Evolutionary conservation across 1,284 basidiomycete species (phyloP).

Genomic region (Blastosporella zonata): DNA sequence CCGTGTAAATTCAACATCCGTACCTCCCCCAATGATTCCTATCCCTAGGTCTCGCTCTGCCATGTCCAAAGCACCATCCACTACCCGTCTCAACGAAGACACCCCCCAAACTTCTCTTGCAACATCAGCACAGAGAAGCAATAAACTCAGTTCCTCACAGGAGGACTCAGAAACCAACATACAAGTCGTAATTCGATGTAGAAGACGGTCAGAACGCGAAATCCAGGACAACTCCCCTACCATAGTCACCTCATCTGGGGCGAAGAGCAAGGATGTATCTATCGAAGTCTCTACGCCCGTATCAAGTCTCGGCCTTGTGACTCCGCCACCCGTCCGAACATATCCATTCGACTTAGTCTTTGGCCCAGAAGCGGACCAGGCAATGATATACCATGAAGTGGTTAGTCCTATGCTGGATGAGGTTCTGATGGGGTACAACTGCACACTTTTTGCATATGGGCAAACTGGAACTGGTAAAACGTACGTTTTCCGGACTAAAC

Average conservation of each 20-base stretch:
- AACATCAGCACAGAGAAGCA: constrained; percentile 11
- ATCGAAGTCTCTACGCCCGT: constrained; percentile 72
- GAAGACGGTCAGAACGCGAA: constrained; percentile 80
- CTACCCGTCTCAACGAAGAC: constrained; percentile 28
- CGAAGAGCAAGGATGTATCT: constrained; percentile 71
- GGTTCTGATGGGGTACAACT: constrained; percentile 94
- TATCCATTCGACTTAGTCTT: constrained; percentile 94
- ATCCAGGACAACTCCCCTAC: constrained; percentile 78
- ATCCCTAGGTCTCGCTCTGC: constrained; percentile 38
- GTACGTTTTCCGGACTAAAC: constrained; percentile 43
- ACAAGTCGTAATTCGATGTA: constrained; percentile 87
- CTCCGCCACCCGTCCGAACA: constrained; percentile 69
- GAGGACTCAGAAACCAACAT: constrained; percentile 73
- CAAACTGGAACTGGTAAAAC: constrained; percentile 99
- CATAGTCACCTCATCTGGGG: constrained; percentile 74
- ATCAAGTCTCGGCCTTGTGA: constrained; percentile 65
- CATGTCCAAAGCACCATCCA: constrained; percentile 30
- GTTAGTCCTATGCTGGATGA: constrained; percentile 92
- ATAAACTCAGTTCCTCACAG: constrained; percentile 21
- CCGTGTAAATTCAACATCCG: constrained; percentile 25
- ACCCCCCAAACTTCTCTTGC: constrained; percentile 18
- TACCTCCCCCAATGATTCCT: constrained; percentile 23
- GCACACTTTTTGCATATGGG: constrained; percentile 97
- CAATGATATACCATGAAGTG: constrained; percentile 91
- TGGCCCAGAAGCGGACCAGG: constrained; percentile 96